A percentile compares a stretch with the other conserved stretches of the same genome.
Evolutionary conservation across 441 rosid species (phyloP).

Genomic region (Gossypium aridum): DNA sequence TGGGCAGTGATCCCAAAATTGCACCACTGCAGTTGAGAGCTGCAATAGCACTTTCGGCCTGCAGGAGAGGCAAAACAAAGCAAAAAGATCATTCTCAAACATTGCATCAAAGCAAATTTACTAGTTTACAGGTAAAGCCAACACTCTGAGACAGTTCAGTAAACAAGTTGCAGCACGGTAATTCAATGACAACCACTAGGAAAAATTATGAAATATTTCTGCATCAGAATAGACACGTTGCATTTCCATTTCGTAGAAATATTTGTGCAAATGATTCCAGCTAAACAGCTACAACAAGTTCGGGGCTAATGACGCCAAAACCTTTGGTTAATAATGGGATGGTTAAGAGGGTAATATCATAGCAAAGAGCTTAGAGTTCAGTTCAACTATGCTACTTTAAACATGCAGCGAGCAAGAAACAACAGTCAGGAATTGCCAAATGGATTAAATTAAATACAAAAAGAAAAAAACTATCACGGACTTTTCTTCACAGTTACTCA

Average conservation of each 20-base stretch:
- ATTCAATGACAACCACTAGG: not conserved
- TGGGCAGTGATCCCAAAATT: conserved; percentile 68
- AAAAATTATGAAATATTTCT: not conserved
- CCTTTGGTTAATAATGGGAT: not conserved
- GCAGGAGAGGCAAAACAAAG: conserved; percentile 20
- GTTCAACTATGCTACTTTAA: not conserved
- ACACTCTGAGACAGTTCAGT: not conserved
- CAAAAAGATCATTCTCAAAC: not conserved
- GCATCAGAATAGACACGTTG: not conserved
- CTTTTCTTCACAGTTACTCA: not conserved
- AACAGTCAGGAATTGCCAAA: not conserved
- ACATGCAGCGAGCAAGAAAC: not conserved
- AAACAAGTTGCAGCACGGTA: not conserved
- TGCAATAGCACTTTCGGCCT: conserved; percentile 96
- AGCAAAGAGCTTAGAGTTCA: not conserved
- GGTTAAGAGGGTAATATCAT: not conserved
- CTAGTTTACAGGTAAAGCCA: not conserved
- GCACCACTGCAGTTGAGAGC: conserved; percentile 91
- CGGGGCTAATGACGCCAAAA: not conserved
- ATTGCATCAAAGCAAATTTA: not conserved
- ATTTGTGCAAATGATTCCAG: not conserved
- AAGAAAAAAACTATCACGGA: not conserved
- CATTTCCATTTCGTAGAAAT: not conserved
- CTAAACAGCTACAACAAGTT: not conserved
- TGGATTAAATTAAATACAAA: not conserved